Evolutionary conservation across 1,284 basidiomycete species (phyloP).

Genomic region (Ceratobasidium sp.): DNA sequence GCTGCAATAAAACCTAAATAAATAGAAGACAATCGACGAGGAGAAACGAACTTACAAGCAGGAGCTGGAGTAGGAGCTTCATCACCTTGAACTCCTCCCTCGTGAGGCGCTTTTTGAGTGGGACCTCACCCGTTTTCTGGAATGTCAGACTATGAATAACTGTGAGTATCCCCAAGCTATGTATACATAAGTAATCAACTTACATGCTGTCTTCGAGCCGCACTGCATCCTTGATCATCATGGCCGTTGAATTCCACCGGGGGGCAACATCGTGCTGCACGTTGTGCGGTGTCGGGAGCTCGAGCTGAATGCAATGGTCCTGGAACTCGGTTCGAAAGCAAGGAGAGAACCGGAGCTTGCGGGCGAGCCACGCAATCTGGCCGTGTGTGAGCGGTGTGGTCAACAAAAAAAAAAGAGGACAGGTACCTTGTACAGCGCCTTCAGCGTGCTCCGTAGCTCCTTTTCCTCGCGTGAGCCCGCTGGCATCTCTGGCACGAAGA

Average conservation of each 20-base stretch:
- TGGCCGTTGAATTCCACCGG: no score
- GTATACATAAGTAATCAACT: neutral
- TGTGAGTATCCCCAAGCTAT: no score
- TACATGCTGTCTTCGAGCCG: neutral
- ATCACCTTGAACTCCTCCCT: neutral
- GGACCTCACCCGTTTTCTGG: neutral
- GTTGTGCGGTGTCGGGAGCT: neutral
- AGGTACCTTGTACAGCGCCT: no score
- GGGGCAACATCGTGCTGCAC: neutral
- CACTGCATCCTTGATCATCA: constrained; percentile 1
- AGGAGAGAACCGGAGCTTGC: neutral
- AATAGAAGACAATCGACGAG: neutral
- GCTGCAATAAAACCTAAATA: neutral
- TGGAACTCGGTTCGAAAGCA: neutral
- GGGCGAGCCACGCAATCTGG: neutral
- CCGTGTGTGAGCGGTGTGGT: no score
- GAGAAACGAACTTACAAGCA: neutral
- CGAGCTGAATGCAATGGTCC: neutral
- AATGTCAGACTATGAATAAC: neutral
- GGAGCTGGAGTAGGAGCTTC: neutral
- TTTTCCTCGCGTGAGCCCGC: no score
- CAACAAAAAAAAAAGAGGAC: no score
- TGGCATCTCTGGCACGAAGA: no score
- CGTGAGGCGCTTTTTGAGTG: neutral
- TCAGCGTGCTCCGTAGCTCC: no score